These are phyloP conservation scores for Bacidia rubella DNA, from an alignment of 495 filamentous ascomycete species.

Conservation along the genomic window DNA sequence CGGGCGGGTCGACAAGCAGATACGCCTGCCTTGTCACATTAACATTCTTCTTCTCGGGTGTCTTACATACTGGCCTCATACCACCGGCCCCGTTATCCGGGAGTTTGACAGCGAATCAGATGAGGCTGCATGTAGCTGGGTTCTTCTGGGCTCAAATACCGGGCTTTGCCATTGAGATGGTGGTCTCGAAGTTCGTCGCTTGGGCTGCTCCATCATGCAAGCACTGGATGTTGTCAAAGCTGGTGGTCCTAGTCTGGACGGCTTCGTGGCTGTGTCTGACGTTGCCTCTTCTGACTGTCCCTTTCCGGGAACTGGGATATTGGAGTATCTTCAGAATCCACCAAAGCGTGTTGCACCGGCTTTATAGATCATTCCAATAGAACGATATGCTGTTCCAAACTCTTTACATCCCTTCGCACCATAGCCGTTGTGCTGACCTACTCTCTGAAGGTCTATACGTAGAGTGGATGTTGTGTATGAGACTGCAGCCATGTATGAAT, in stretches of 20 bases:
- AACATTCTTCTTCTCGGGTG: slow-evolving; percentile 13
- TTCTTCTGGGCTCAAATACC: slow-evolving; percentile 19
- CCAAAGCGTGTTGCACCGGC: slow-evolving; percentile 6
- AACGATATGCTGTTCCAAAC: not conserved
- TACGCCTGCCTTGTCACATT: slow-evolving; percentile 6
- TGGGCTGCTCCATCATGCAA: not conserved
- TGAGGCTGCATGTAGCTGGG: slow-evolving; percentile 13
- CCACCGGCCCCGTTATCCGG: slow-evolving; percentile 8
- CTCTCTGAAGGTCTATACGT: too few relatives aligned
- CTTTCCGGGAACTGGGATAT: slow-evolving; percentile 16
- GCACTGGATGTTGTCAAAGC: not conserved
- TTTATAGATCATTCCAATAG: not conserved
- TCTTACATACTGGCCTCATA: slow-evolving; percentile 18
- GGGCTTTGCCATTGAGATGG: slow-evolving; percentile 11
- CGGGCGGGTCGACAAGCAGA: not conserved
- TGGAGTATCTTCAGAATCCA: slow-evolving; percentile 11
- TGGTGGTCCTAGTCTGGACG: slow-evolving; percentile 10
- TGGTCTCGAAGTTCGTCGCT: slow-evolving; percentile 2
- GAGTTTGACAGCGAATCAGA: slow-evolving; percentile 1
- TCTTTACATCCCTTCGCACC: too few relatives aligned
- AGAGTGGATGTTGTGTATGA: too few relatives aligned
- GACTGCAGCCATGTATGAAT: too few relatives aligned
- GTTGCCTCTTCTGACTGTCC: slow-evolving; percentile 12
- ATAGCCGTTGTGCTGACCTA: too few relatives aligned
- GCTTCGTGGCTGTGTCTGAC: slow-evolving; percentile 12